Evolutionary conservation across 495 filamentous ascomycete species (phyloP).

Genomic region (Penicillium ochrochloron): DNA sequence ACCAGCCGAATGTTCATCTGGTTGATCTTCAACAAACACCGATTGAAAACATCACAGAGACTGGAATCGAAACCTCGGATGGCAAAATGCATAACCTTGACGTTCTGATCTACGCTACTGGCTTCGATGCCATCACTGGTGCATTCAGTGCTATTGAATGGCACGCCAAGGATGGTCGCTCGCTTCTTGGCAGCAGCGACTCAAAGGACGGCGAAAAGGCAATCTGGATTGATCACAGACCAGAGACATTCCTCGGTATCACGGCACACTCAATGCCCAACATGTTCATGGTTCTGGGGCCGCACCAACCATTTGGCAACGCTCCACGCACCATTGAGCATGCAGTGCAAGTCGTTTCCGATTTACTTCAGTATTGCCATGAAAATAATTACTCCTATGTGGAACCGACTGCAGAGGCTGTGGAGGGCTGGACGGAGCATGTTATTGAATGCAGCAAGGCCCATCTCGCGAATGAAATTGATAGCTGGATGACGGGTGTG

Average conservation of each 20-base stretch:
- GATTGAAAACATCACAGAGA: conserved; percentile 27
- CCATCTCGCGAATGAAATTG: conserved; percentile 25
- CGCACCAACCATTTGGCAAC: conserved; percentile 36
- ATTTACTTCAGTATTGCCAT: conserved; percentile 26
- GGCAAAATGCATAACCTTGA: conserved; percentile 45
- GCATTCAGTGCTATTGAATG: conserved; percentile 39
- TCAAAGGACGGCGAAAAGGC: conserved; percentile 18
- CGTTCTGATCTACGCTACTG: conserved; percentile 43
- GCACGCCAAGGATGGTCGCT: conserved; percentile 24
- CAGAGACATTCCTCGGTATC: conserved; percentile 36
- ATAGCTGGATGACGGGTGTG: conserved; percentile 43
- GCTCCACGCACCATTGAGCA: conserved; percentile 28
- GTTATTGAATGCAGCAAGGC: conserved; percentile 28
- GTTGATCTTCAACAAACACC: conserved; percentile 37
- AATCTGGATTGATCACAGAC: conserved; percentile 31
- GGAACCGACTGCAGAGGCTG: conserved; percentile 23
- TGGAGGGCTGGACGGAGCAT: conserved; percentile 29
- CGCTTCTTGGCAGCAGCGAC: conserved; percentile 25
- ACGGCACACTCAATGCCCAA: conserved; percentile 37
- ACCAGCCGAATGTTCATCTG: conserved; percentile 39
- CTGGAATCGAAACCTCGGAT: conserved; percentile 40
- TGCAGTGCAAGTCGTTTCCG: conserved; percentile 25
- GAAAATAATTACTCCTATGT: conserved; percentile 26
- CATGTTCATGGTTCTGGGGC: conserved; percentile 42
- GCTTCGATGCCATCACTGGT: conserved; percentile 43